Evolutionary conservation across 2,329 filamentous ascomycete species (phyloP), one percentile per base, ranked within the genome.

Genomic region (Pseudogymnoascus sp.): DNA sequence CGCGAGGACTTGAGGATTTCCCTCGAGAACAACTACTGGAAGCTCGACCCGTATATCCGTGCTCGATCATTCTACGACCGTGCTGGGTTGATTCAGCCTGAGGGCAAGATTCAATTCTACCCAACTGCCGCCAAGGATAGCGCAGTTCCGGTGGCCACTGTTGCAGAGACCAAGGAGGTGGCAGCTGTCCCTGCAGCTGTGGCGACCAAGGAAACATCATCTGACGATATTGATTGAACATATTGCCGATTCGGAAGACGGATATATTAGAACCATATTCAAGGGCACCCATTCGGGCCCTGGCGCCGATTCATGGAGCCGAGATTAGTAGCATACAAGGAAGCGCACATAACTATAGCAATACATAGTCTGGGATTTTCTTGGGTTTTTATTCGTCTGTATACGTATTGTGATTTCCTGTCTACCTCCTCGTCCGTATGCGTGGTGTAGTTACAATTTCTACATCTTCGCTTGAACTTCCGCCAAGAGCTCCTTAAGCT

Each of bases 381-480:
- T 56, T 36, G 7, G 18, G 11, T 3, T 36, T 56, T 14, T 56
- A 56, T 56, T 56, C 50, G n/a, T 36, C 28, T 36, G 50, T 21
- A 56, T 36, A 18, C 11, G 28, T 34, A 56, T 56, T 34, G 46
- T 16, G 5, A 16, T 18, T 34, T 5, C 46, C 7, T 21, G 5
- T 18, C 50, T 21, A 34, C 28, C 16, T 34, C 50, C 10, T 5
- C 25, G 1, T 31, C 50, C 14, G 50, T 18, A 18, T 56, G 50
- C 28, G 28, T 14, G 14, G 3, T 60, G 36, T 60, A 46, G 23
- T 59, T 63, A 16, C 14, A 16, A 31, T 2, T 36, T 61, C 76
- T 81, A 96, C 83, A 97, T 93, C 82, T 92, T 96, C 14, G 88
- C 78, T 84, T 96, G 96, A 73, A 99, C 81, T 63, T 96, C 90